Base-by-base conservation (phyloP, 2,329 filamentous ascomycete species). In the Colletotrichum caudatum region DNA sequence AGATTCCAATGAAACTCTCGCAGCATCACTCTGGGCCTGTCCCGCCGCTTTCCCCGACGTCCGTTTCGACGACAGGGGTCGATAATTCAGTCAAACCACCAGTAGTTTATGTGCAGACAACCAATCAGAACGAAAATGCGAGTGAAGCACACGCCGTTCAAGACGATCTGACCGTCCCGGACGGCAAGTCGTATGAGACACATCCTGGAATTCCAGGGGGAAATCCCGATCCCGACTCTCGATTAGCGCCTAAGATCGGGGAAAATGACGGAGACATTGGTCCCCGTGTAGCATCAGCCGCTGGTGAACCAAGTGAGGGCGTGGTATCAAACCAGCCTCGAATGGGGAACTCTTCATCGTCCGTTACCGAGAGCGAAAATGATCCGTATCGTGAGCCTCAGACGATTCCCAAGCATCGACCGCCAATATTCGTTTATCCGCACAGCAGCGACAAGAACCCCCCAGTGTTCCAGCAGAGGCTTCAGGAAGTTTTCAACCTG, bases 311-410 rank as follows among this genome's bases (percentile, higher is more conserved):
- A 51, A n/a, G 26, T 6, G 1, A 51, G 5, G 23, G 12, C 8
- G 5, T 16, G 2, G n/a, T 8, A 4, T 7, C 8, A 26, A 6
- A 1, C 14, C 2, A 7, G 2, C 5, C 23, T 8, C 23, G 5
- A 16, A 12, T 29, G 12, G 11, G 18, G 1, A 23, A 29, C 1
- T 14, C 11, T 29, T 5, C 9, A 6, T 16, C 48, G 6, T 1
- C 12, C 23, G 23, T 7, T 7, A 5, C 23, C 23, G 23, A 26
- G 23, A 51, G 20, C 12, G 48, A 51, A 3, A 7, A 12, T 11
- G 23, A 29, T 51, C 23, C 48, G 5, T 51, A 51, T 2, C 23
- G 48, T n/a, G 23, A 26, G 48, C 23, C 48, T 0, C 5, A 8
- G 48, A 3, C 4, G 23, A 29, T 51, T n/a, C 48, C 23, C 3